Percentiles rank a stretch among this genome's conserved stretches.
These are phyloP conservation scores for Batkoa obscura DNA, from an alignment of 371 early-diverging fungal genomes.

Conservation along the genomic window DNA sequence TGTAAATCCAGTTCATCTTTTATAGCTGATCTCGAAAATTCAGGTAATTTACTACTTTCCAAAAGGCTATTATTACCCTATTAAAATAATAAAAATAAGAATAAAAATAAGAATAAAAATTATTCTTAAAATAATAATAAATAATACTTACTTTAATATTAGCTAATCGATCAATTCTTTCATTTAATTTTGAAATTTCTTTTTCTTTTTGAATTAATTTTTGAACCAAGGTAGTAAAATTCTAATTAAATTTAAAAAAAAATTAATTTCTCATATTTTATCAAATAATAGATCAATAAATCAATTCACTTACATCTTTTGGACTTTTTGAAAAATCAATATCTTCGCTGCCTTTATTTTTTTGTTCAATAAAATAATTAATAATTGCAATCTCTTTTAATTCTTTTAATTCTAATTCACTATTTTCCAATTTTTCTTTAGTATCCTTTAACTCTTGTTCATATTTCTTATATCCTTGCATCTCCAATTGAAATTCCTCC, in stretches of 20 bases:
- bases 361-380: not conserved
- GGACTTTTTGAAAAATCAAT: conserved; percentile 6
- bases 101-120: too few relatives aligned
- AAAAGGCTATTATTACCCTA: too few relatives aligned
- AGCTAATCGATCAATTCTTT: conserved; percentile 15
- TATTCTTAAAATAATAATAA: too few relatives aligned
- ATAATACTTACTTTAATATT: not conserved
- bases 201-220: conserved; percentile 18
- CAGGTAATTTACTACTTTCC: not conserved
- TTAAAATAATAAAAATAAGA: too few relatives aligned
- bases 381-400: not conserved
- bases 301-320: conserved; percentile 5
- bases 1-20: conserved; percentile 7
- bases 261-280: too few relatives aligned
- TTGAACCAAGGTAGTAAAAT: conserved; percentile 17
- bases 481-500: not conserved
- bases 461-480: not conserved
- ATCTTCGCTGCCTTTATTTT: not conserved
- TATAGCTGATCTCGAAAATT: conserved; percentile 4
- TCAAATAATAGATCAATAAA: too few relatives aligned
- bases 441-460: not conserved
- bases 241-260: conserved; percentile 7
- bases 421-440: not conserved
- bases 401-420: not conserved
- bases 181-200: conserved; percentile 15